phyloP scores from a whole-genome alignment of 805 yeast species.

The Saccharomyces mikatae region DNA sequence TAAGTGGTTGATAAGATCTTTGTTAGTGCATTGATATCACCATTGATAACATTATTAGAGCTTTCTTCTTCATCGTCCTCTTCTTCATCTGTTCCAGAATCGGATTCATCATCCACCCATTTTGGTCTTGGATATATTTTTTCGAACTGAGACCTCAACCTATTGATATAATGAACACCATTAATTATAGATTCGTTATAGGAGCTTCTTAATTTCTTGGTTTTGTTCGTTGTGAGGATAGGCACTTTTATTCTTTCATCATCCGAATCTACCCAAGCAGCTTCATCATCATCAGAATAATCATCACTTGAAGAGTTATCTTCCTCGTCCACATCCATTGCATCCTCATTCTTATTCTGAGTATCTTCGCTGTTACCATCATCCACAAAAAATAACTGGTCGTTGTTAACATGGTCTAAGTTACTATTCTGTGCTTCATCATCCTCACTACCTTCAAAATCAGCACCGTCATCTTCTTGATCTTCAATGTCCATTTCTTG shows the following conservation, averaged over 20 bases:
- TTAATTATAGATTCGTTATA: constrained; percentile 45
- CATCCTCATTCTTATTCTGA: constrained; percentile 21
- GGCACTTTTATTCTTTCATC: constrained; percentile 69
- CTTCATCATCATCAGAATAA: constrained; percentile 28
- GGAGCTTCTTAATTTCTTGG: constrained; percentile 62
- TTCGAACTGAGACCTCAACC: constrained; percentile 66
- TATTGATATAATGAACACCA: constrained; percentile 52
- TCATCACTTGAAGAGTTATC: constrained; percentile 29
- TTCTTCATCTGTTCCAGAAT: constrained; percentile 24
- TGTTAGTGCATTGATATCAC: constrained; percentile 36
- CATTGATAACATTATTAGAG: constrained; percentile 26
- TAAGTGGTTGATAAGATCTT: constrained; percentile 34
- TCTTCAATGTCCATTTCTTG: constrained; percentile 29
- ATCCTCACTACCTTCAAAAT: constrained; percentile 24
- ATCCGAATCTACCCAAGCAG: constrained; percentile 85
- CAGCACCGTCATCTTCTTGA: constrained; percentile 23
- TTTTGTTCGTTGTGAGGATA: constrained; percentile 46
- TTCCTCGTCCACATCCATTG: constrained; percentile 37
- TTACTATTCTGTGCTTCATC: constrained; percentile 25
- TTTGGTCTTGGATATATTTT: constrained; percentile 73
- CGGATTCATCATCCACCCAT: constrained; percentile 51
- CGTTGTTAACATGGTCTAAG: constrained; percentile 21
- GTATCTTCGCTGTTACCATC: constrained; percentile 20
- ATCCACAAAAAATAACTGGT: constrained; percentile 20
- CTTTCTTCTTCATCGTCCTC: constrained; percentile 28